A percentile compares a stretch with the other conserved stretches of the same genome.
phyloP scores from a whole-genome alignment of 176 grass and related monocot species.

The Carex pumila region DNA sequence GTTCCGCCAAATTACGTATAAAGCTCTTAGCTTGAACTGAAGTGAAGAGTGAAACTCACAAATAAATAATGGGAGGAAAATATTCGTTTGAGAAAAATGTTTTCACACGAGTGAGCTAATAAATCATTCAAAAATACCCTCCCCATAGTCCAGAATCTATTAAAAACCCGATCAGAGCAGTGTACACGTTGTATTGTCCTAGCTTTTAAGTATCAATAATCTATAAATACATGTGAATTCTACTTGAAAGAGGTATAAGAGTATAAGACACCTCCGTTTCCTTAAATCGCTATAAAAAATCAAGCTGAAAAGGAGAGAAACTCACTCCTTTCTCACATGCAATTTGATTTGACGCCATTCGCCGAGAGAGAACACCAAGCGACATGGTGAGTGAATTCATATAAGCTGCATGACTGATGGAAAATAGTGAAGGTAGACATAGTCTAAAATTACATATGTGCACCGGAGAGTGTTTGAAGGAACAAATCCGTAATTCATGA shows the following conservation, averaged over 20 bases:
- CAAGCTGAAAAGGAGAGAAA: not conserved
- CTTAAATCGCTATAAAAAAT: not conserved
- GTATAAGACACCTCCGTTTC: not conserved
- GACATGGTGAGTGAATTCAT: not conserved
- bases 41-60: not conserved
- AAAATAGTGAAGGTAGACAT: not conserved
- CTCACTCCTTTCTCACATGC: not conserved
- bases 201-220: not conserved
- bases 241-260: not conserved
- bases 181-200: not conserved
- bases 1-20: not conserved
- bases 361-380: not conserved
- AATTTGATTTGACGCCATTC: not conserved
- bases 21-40: not conserved
- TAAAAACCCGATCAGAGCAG: not conserved
- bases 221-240: not conserved
- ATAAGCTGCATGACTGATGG: not conserved
- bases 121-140: not conserved
- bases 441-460: no score
- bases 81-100: not conserved
- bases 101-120: not conserved
- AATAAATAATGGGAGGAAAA: not conserved
- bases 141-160: not conserved
- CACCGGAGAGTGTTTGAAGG: no score
- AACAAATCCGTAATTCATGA: no score